Conservation (phyloP, 495 filamentous ascomycete species). For the Neurospora sp. region DNA sequence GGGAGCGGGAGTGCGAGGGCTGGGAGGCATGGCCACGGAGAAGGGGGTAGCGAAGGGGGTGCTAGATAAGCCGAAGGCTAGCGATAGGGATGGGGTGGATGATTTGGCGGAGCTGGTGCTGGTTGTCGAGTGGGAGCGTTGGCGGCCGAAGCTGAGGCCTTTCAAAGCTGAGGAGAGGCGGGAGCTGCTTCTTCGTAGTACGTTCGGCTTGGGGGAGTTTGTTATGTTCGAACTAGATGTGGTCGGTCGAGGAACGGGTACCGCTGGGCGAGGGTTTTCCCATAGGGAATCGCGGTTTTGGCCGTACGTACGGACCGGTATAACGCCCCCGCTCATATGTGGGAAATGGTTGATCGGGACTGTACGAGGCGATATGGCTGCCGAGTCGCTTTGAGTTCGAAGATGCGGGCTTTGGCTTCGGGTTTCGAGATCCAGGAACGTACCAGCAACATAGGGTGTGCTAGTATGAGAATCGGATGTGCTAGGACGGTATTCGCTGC, state of each 20-base stretch:
- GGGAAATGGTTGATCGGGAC: neutral
- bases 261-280: constrained; percentile 9
- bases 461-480: neutral
- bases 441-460: neutral
- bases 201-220: neutral
- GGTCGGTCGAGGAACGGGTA: constrained; percentile 3
- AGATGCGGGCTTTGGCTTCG: neutral
- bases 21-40: neutral
- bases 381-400: constrained; percentile 1
- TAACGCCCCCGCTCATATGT: neutral
- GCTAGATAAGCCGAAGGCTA: neutral
- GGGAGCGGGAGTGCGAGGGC: neutral
- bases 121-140: neutral
- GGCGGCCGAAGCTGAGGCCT: constrained; percentile 4
- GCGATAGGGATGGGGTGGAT: neutral
- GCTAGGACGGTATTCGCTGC: constrained; percentile 1
- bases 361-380: neutral
- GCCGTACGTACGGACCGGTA: neutral
- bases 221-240: constrained; percentile 3
- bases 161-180: constrained; percentile 24
- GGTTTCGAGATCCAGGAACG: neutral
- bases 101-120: neutral
- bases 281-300: neutral
- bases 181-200: constrained; percentile 22
- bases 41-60: neutral